phyloP scores from a whole-genome alignment of 257 asterid species.

The Solanum neorickii region DNA sequence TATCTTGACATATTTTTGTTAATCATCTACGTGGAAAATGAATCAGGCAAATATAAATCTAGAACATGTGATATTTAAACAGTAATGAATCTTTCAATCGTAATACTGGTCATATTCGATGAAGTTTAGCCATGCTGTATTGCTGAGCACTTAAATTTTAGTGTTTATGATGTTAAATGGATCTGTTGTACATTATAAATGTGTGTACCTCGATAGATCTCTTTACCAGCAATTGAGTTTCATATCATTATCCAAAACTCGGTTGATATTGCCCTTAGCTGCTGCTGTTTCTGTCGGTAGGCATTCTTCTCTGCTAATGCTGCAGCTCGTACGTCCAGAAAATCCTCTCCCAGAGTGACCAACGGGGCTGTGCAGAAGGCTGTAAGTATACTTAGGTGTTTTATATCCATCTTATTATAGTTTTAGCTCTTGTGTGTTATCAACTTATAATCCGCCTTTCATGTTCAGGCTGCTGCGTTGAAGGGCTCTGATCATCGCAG shows the following conservation, averaged over 20 bases:
- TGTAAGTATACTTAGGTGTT: slow-evolving; percentile 35
- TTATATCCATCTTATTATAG: not conserved
- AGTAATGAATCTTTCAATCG: not conserved
- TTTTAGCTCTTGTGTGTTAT: not conserved
- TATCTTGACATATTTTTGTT: slow-evolving; percentile 1
- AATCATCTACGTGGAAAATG: not conserved
- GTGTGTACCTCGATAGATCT: not conserved
- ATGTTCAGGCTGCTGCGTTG: slow-evolving; percentile 61
- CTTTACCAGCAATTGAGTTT: not conserved
- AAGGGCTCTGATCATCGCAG: slow-evolving; percentile 96
- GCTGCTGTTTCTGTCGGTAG: slow-evolving; percentile 20
- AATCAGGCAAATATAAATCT: not conserved
- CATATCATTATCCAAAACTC: not conserved
- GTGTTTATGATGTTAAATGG: not conserved
- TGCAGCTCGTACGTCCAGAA: slow-evolving; percentile 86
- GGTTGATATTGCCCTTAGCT: not conserved
- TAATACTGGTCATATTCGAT: not conserved
- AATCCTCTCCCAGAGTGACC: slow-evolving; percentile 83
- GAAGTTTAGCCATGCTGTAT: not conserved
- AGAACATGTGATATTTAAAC: not conserved
- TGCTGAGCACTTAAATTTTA: not conserved
- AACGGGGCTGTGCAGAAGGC: slow-evolving; percentile 96
- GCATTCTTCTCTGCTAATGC: slow-evolving; percentile 75
- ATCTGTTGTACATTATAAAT: not conserved
- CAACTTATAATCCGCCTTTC: not conserved